Base-by-base conservation (phyloP, 768 basidiomycete species). In the Aureoboletus auriporus region DNA sequence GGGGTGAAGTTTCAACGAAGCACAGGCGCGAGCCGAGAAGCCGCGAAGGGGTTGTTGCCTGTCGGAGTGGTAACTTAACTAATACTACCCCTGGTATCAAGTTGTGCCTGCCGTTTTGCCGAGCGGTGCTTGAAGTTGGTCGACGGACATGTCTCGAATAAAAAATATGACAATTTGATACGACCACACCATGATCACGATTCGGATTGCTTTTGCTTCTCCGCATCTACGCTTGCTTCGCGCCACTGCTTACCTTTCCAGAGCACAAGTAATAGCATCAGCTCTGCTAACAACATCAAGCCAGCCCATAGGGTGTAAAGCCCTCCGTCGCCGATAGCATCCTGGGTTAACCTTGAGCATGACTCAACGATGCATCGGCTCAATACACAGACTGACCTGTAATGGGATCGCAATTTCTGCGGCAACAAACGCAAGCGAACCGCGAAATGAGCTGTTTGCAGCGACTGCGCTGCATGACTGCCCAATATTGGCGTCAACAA, bases 401-500 rank as follows among this genome's bases (percentile, higher is more conserved):
- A 93, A 71, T 0, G 90, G 89, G 0, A 89, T 79, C 0, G 87
- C 86, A 23, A 88, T 69, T 63, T 93, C 89, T 0, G 79, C 79
- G 1, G 82, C 81, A 14, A 88, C 58, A 61, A 88, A 87, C 2
- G 83, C 90, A 17, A 71, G 69, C 1, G 74, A 14, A 0, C 92
- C 89, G 26, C 93, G 78, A 64, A 88, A 85, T 16, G 78, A 77
- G 42, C 83, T 83, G 64, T 94, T 94, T 33, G 77, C 69, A 0
- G 92, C 89, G 8, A 82, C 78, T 0, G 88, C 90, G 2, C 80
- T 82, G 0, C 88, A 85, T 0, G 89, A 89, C 14, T 83, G 77
- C 6, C 93, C 93, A 3, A 75, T 72, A 57, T 94, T 96, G 8
- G 90, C 82, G 60, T 96, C 92, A 4, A 93, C 90, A 31, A 93